Evolutionary conservation across 2,329 filamentous ascomycete species (phyloP).

Genomic region (Monosporascus sp.): DNA sequence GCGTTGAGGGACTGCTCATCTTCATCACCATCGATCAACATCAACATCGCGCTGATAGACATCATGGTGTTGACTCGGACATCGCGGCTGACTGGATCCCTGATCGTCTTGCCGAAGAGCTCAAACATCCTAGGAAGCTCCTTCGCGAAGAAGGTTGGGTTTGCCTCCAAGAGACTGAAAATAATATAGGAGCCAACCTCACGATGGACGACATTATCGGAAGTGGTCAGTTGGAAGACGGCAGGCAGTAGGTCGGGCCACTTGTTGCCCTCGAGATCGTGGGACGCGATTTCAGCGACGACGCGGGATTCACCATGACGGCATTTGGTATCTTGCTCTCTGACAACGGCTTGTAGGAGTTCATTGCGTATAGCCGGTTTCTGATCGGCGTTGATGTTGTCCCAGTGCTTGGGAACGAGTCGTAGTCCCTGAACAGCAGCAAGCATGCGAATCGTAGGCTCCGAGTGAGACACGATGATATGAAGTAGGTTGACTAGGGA

Average conservation of each 20-base stretch:
- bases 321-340: slow-evolving; percentile 69
- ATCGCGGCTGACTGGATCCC: slow-evolving; percentile 83
- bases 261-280: slow-evolving; percentile 82
- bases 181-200: slow-evolving; percentile 92
- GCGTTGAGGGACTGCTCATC: slow-evolving; percentile 65
- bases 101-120: slow-evolving; percentile 81
- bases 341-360: slow-evolving; percentile 76
- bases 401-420: slow-evolving; percentile 82
- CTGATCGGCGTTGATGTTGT: slow-evolving; percentile 63
- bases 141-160: slow-evolving; percentile 77
- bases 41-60: slow-evolving; percentile 79
- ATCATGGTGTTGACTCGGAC: slow-evolving; percentile 93
- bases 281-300: slow-evolving; percentile 77
- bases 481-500: slow-evolving; percentile 83
- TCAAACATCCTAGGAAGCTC: slow-evolving; percentile 74
- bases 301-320: slow-evolving; percentile 85
- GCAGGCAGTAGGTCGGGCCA: slow-evolving; percentile 77
- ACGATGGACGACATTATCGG: slow-evolving; percentile 68
- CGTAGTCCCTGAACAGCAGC: slow-evolving; percentile 86
- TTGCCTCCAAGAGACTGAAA: slow-evolving; percentile 83
- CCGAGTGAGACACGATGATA: slow-evolving; percentile 74
- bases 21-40: slow-evolving; percentile 84
- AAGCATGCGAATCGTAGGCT: slow-evolving; percentile 73
- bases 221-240: slow-evolving; percentile 74
- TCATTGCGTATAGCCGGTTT: slow-evolving; percentile 76